Percentiles rank a stretch among this genome's conserved stretches.
phyloP scores from a whole-genome alignment of 768 basidiomycete species.

The Pseudohyphozyma bogoriensis region DNA sequence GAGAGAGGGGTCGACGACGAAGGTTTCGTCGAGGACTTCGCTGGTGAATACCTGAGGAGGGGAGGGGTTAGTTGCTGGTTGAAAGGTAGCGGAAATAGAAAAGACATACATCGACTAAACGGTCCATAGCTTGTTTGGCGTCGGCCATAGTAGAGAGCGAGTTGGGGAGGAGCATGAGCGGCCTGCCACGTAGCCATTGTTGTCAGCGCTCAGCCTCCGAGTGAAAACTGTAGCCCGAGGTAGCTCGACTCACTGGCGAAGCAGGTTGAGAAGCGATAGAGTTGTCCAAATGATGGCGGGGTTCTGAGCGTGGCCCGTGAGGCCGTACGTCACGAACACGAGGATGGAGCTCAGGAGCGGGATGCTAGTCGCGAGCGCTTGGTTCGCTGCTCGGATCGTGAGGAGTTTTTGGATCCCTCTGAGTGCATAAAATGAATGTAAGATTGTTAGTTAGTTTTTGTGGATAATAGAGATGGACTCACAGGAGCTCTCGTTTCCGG shows the following conservation, averaged over 20 bases:
- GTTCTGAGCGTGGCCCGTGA: conserved; percentile 56
- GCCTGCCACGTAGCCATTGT: not conserved
- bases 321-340: conserved; percentile 51
- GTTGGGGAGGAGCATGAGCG: conserved; percentile 16
- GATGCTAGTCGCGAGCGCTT: conserved; percentile 4
- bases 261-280: conserved; percentile 61
- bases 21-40: not conserved
- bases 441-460: not conserved
- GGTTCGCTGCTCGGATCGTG: conserved; percentile 31
- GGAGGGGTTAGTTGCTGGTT: no score
- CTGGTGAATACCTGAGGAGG: conserved; percentile 41
- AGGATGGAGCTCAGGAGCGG: not conserved
- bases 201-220: not conserved
- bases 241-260: conserved; percentile 45
- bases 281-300: conserved; percentile 64
- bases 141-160: conserved; percentile 46
- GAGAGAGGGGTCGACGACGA: conserved; percentile 20
- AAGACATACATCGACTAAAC: conserved; percentile 44
- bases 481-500: conserved; percentile 54
- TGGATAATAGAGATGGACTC: not conserved
- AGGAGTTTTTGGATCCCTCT: conserved; percentile 41
- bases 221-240: no score
- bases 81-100: no score
- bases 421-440: not conserved
- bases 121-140: conserved; percentile 61